Evolutionary conservation across 768 basidiomycete genomes (phyloP), one percentile per base, ranked within the genome.

Genomic region (Termitomyces sp.): DNA sequence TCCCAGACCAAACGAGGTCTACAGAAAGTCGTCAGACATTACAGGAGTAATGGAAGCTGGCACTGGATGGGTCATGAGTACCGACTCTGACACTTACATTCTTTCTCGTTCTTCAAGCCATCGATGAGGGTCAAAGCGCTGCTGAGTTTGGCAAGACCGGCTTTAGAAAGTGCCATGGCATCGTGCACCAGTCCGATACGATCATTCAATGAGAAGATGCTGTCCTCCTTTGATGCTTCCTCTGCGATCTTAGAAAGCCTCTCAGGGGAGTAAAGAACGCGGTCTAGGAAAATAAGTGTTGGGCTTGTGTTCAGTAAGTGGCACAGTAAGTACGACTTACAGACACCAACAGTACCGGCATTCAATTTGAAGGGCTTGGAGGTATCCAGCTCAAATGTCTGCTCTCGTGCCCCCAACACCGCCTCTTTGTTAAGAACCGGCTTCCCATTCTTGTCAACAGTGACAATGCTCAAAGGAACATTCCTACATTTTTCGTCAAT

Each of bases 141-240:
- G 63, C 91, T 92, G 34, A 92, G 78, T 57, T 85, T 79, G 47
- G 85, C 76, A 64, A 90, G 81, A 3, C 94, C 94, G 19, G 93
- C 89, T 65, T 86, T 84, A 48, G 91, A 82, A 30, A 98, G 80
- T 1, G 87, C 87, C 65, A 89, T 78, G 0, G 87, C 79, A 64
- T 98, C 97, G 48, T 88, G 81, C 21, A 96, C 83, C 27, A 99
- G 77, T 17, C 95, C 95, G 63, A 98, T 86, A 23, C 92, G 83
- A 67, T 99, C 96, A 55, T 91, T 85, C 58, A 93, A 73, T 1
- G 86, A 79, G 73, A 96, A 93, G 8, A 80, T 71, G 12, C 73
- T 64, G 28, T 61, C 40, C 5, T 56, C 52, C 64, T 82, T 84
- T n/a, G 85, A 80, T 1, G 91, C 93, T 66, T 94, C 91, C 19